Base-by-base conservation (phyloP, 352 stramenopile species). In the Phytophthora aleatoria region DNA sequence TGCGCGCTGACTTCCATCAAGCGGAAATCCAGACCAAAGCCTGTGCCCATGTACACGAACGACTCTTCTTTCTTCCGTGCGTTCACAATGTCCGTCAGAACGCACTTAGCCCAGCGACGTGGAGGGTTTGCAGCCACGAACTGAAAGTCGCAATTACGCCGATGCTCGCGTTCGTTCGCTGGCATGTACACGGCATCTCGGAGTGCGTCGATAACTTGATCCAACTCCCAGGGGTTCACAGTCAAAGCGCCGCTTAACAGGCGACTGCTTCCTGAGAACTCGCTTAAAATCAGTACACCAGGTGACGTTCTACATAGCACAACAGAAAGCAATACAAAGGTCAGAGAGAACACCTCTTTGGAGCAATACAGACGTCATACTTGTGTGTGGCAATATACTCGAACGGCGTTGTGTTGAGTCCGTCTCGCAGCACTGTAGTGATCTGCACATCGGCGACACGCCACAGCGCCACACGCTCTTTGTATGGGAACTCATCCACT, bases 211-310 rank as follows among this genome's bases (percentile, higher is more conserved):
- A 89, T 89, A 0, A 94, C 73, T 53, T 94, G 79, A 53, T 91
- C 85, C 2, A 97, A 64, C 67, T 99, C 97, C 96, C 97, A 99
- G 1, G 97, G 97, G 66, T 99, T 99, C 10, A 99, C 92, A 9
- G 95, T 96, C 15, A 99, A 56, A 3, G 96, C 94, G 3, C 97
- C 97, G 55, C 94, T 91, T 52, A 99, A 87, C 2, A 99, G 77
- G 13, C 97, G 85, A 55, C 95, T 98, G 61, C 91, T 98, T 24
- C 89, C 95, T 1, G 96, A 97, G 67, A 99, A 99, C 61, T 99
- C 97, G 62, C 95, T 99, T n/a, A 99, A 69, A 53, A 99, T 98
- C 35, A 98, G 75, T 2, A 98, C 78, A 8, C 96, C 95, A 5
- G 85, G 67, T 1, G 80, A 84, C 1, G 73, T 89, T 61, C 80